Percentiles rank a stretch among this genome's conserved stretches.
These are phyloP conservation scores for Chernovozyma aurita DNA, from an alignment of 1,139 yeast species.

Conservation along the genomic window DNA sequence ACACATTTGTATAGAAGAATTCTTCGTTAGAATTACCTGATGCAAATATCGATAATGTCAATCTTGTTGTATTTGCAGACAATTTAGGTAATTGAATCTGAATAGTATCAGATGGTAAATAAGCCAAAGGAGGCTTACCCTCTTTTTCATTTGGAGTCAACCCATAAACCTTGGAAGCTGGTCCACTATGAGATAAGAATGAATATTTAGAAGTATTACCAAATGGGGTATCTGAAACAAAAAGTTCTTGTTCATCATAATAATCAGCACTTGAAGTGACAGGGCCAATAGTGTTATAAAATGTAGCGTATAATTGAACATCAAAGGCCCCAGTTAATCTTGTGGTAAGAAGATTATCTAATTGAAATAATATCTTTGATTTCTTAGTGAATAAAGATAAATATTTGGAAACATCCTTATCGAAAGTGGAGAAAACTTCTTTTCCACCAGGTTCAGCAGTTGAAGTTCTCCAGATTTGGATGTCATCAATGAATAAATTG, in stretches of 20 bases:
- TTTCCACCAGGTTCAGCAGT: constrained; percentile 73
- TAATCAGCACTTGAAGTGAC: neutral
- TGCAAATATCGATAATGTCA: constrained; percentile 55
- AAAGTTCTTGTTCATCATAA: constrained; percentile 4
- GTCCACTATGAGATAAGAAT: constrained; percentile 20
- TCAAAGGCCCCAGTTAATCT: constrained; percentile 60
- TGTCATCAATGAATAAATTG: constrained; percentile 60
- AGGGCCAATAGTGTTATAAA: constrained; percentile 31
- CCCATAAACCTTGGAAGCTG: constrained; percentile 31
- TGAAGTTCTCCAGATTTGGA: constrained; percentile 79
- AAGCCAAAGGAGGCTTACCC: constrained; percentile 37
- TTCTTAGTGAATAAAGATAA: constrained; percentile 43
- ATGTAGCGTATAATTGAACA: constrained; percentile 48
- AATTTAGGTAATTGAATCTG: constrained; percentile 36
- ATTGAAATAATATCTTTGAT: constrained; percentile 42
- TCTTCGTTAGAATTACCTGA: constrained; percentile 81
- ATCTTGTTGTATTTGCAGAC: constrained; percentile 50
- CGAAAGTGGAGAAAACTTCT: constrained; percentile 40
- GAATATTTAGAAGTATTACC: constrained; percentile 1
- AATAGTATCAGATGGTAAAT: constrained; percentile 38
- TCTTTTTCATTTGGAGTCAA: constrained; percentile 16
- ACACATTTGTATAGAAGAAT: constrained; percentile 71
- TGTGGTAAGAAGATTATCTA: constrained; percentile 61
- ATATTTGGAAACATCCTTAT: constrained; percentile 65
- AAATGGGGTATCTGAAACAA: neutral